phyloP scores from a whole-genome alignment of 2,329 filamentous ascomycete genomes.

The Trichoderma sp. region DNA sequence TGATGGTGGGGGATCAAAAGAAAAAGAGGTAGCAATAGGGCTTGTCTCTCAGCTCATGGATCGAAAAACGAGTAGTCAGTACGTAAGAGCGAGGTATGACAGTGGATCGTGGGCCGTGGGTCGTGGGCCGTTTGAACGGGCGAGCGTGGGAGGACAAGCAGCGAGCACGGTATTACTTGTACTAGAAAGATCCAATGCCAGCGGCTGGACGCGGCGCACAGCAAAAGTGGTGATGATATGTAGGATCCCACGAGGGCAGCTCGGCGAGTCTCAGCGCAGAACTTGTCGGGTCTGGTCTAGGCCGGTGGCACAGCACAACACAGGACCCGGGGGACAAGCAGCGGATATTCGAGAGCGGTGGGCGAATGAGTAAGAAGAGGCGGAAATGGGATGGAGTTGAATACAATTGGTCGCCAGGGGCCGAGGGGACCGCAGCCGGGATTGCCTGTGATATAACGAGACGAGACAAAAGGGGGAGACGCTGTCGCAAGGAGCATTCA shows the following conservation, averaged over 20 bases:
- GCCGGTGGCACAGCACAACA: constrained; percentile 11
- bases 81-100: constrained; percentile 40
- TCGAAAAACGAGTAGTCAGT: constrained; percentile 29
- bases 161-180: background rate
- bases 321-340: background rate
- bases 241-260: background rate
- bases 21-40: constrained; percentile 16
- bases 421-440: background rate
- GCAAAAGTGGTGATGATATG: constrained; percentile 25
- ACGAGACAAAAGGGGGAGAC: constrained; percentile 16
- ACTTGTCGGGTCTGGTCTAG: constrained; percentile 15
- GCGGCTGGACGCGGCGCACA: constrained; percentile 28
- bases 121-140: constrained; percentile 23
- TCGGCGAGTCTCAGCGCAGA: constrained; percentile 1
- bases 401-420: constrained; percentile 10
- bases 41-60: constrained; percentile 24
- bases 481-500: background rate
- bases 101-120: constrained; percentile 29
- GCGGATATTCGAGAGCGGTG: constrained; percentile 13
- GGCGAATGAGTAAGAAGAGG: constrained; percentile 2
- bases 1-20: constrained; percentile 19
- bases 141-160: constrained; percentile 9
- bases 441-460: constrained; percentile 1
- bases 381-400: background rate
- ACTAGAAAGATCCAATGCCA: constrained; percentile 32